Evolutionary conservation across 805 yeast genomes (phyloP), one percentile per base, ranked within the genome.

Genomic region (Scheffersomyces ergatensis): DNA sequence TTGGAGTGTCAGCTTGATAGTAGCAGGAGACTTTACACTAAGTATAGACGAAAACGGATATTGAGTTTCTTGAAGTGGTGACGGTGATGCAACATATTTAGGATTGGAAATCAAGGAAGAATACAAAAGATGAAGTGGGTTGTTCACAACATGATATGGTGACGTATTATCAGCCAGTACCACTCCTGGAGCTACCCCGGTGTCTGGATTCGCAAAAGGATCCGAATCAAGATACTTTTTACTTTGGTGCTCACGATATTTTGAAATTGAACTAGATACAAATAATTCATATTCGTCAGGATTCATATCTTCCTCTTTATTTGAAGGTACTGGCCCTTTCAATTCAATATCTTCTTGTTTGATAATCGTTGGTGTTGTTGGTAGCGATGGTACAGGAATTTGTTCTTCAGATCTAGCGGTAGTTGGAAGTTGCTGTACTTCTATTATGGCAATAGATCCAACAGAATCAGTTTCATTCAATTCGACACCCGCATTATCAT

Each of bases 11-110:
- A 53, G 67, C 36, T 55, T 54, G 12, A 63, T 70, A 11, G 72
- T 70, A 19, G 76, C 63, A 1, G 60, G 45, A 9, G 73, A 65
- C 42, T 69, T 69, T 11, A 53, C 46, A 14, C 50, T 45, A 23
- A 54, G 18, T 30, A 46, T 39, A 19, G 37, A 45, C 3, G 50
- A 40, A 30, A 55, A 55, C 4, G 58, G 57, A 30, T 24, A 30
- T 16, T 26, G 19, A 5, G 44, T 18, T 6, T 36, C 33, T 18
- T 26, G 26, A 15, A 40, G 20, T 27, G 40, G 34, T 20, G 30
- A 25, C n/a, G n/a, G n/a, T 2, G 38, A 8, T 11, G 37, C 45
- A 26, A 32, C 25, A 37, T 48, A 46, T 34, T 44, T 46, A 9
- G 52, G 52, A 20, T 45, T 47, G 4, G 52, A 24, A n/a, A 54